phyloP scores from a whole-genome alignment of 192 early-diverging fungal genomes.

The Dimargaris xerosporica region DNA sequence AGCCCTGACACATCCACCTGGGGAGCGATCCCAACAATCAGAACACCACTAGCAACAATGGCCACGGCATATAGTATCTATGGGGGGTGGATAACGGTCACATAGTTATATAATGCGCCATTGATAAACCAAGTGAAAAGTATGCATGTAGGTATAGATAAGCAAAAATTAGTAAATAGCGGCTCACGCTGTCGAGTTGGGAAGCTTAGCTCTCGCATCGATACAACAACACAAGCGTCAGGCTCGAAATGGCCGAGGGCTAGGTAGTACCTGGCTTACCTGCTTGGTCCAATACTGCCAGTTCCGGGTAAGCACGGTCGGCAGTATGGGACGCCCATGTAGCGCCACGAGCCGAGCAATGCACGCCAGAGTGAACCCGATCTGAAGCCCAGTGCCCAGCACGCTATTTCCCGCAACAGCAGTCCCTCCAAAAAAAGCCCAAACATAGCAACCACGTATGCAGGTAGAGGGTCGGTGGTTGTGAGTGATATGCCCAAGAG shows the following conservation, averaged over 20 bases:
- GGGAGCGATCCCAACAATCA: too few species aligned
- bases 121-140: too few species aligned
- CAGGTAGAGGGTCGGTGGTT: not conserved
- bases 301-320: not conserved
- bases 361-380: constrained; percentile 11
- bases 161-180: too few species aligned
- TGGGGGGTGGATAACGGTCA: too few species aligned
- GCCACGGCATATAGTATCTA: too few species aligned
- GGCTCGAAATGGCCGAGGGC: not conserved
- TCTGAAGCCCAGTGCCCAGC: not conserved
- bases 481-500: not conserved
- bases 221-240: not conserved
- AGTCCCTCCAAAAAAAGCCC: constrained; percentile 10
- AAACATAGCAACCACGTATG: not conserved
- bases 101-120: too few species aligned
- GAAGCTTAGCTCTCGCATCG: too few species aligned
- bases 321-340: constrained; percentile 9
- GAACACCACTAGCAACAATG: too few species aligned
- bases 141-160: too few species aligned
- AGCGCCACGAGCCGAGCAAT: constrained; percentile 11
- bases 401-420: constrained; percentile 8
- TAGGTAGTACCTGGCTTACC: too few species aligned
- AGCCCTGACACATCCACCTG: too few species aligned
- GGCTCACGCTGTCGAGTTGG: too few species aligned
- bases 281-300: constrained; percentile 17